Evolutionary conservation across 345 rosid species (phyloP), one percentile per base, ranked within the genome.

Genomic region (Euphorbia peplus): DNA sequence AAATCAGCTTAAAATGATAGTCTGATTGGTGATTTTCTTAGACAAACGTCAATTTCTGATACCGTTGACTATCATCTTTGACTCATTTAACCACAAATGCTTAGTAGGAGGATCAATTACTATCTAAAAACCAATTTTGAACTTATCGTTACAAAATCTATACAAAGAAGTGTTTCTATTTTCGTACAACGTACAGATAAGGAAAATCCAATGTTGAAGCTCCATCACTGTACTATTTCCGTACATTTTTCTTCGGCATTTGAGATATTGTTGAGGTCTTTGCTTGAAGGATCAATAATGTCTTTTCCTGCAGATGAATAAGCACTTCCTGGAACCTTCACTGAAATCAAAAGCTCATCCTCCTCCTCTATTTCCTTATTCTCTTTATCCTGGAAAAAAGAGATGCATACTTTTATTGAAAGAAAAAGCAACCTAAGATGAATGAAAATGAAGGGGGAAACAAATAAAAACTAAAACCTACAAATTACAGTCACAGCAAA

Each of bases 241-340:
- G 30, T n/a, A 62, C 54, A 39, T 25, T n/a, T n/a, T n/a, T 54
- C 22, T 53, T 42, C 64, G 7, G 25, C 19, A 18, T 13, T 14
- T 32, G 53, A 25, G 13, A 19, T 9, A 15, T 30, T 69, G 26
- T 55, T 63, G 18, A 15, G 24, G 18, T 29, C 75, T 48, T 47
- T 37, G 19, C 32, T 67, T 50, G 16, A 73, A 24, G 62, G 60
- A 55, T 8, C 6, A 1, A 51, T 24, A 1, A 51, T 24, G 30
- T 54, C 64, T 60, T 46, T 16, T 52, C 22, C 52, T 24, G 47
- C n/a, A n/a, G 92, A n/a, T n/a, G n/a, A 84, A 75, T 91, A 89
- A 48, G 97, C 79, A 79, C 97, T 91, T 72, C 97, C 95, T 14
- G 99, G 99, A 68, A 95, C 97, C 62, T 73, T 80, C 42, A 95